Conservation (phyloP, 208 protist species). For the Acanthamoeba triangularis region DNA sequence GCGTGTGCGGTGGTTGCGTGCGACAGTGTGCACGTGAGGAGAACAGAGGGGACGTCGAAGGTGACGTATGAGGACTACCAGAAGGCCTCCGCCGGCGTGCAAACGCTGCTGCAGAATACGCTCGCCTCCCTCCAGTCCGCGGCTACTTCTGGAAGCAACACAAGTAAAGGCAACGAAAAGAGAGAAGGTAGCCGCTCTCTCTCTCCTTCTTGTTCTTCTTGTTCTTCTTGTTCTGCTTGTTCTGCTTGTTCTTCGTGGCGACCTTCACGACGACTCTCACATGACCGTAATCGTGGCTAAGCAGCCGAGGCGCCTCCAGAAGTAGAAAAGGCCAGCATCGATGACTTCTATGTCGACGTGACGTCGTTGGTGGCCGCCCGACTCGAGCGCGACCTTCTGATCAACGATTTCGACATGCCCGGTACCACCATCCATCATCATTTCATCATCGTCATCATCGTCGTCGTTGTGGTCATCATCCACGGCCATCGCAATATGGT, state of each 20-base stretch:
- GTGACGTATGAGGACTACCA: slow-evolving; percentile 71
- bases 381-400: neutral
- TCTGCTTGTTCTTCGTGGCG: neutral
- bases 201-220: neutral
- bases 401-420: neutral
- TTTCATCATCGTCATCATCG: neutral
- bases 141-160: neutral
- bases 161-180: neutral
- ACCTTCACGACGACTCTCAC: neutral
- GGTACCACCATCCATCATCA: neutral
- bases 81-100: slow-evolving; percentile 9
- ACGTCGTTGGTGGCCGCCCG: neutral
- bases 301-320: neutral
- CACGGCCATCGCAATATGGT: too few relatives aligned
- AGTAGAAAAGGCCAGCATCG: slow-evolving; percentile 66
- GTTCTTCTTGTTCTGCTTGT: neutral
- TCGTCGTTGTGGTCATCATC: too few relatives aligned
- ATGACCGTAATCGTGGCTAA: neutral
- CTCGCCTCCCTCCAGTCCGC: neutral
- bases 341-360: slow-evolving; percentile 55
- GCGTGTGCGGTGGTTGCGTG: neutral
- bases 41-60: slow-evolving; percentile 1
- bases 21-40: slow-evolving; percentile 19
- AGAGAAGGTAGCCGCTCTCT: neutral
- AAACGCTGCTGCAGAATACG: neutral